Evolutionary conservation across 2,329 filamentous ascomycete species (phyloP).

Genomic region (Verticillium nubilum): DNA sequence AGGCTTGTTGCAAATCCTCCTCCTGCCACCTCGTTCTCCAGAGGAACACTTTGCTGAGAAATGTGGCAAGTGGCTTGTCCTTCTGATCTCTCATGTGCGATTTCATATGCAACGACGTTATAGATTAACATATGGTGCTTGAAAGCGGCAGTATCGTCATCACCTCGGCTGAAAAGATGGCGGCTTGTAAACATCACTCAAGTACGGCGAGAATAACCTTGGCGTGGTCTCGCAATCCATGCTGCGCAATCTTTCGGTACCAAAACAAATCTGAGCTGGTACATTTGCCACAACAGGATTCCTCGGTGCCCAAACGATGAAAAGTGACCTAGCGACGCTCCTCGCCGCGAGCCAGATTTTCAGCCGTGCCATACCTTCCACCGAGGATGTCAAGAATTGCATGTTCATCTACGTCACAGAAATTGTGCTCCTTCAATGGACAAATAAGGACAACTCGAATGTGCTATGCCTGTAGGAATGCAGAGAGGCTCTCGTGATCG

Average conservation of each 20-base stretch:
- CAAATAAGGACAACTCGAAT: background rate
- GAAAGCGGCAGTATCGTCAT: slow-evolving; percentile 31
- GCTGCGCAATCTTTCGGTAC: background rate
- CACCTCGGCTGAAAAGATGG: slow-evolving; percentile 24
- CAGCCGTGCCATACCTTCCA: background rate
- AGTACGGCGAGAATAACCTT: slow-evolving; percentile 39
- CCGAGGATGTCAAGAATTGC: slow-evolving; percentile 1
- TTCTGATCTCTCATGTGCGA: slow-evolving; percentile 6
- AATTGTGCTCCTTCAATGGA: background rate
- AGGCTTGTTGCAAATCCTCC: background rate
- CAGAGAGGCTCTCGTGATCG: background rate
- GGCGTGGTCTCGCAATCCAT: slow-evolving; percentile 23
- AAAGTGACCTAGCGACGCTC: slow-evolving; percentile 1
- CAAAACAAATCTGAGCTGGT: background rate
- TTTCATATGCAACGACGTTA: slow-evolving; percentile 4
- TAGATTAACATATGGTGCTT: slow-evolving; percentile 23
- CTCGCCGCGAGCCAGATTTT: background rate
- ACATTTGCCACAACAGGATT: background rate
- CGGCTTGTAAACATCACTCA: slow-evolving; percentile 37
- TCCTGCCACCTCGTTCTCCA: background rate
- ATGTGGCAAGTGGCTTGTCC: slow-evolving; percentile 6
- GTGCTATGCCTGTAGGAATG: background rate
- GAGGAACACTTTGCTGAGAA: background rate
- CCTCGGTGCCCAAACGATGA: background rate
- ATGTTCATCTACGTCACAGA: slow-evolving; percentile 1